Evolutionary conservation across 176 grass and related monocot genomes (phyloP).

Genomic region (Oryza coarctata): DNA sequence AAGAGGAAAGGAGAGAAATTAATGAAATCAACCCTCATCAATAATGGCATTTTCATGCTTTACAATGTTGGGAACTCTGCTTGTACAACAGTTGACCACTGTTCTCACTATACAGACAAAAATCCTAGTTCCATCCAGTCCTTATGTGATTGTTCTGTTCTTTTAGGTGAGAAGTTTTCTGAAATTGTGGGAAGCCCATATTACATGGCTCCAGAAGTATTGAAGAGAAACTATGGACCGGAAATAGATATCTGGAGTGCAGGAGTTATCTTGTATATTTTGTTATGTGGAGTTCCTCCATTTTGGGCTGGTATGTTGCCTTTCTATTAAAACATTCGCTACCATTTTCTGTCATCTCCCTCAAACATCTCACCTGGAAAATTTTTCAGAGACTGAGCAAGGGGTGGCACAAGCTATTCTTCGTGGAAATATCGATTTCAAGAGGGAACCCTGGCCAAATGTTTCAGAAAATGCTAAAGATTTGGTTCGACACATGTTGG

Average conservation of each 20-base stretch:
- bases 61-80: not conserved
- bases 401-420: constrained; percentile 98
- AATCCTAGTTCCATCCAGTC: constrained; percentile 21
- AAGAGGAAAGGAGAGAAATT: not conserved
- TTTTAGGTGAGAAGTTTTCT: constrained; percentile 89
- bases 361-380: constrained; percentile 17
- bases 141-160: constrained; percentile 31
- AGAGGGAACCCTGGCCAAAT: constrained; percentile 94
- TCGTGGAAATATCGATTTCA: constrained; percentile 93
- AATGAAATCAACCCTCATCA: constrained; percentile 1
- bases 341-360: constrained; percentile 12
- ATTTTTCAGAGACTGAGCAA: constrained; percentile 94
- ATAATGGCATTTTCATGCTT: not conserved
- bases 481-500: constrained; percentile 89
- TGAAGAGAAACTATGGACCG: constrained; percentile 95
- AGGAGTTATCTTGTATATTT: constrained; percentile 95
- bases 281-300: constrained; percentile 95
- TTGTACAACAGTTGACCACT: not conserved
- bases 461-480: constrained; percentile 99
- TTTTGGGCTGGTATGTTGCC: constrained; percentile 88
- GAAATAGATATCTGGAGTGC: constrained; percentile 99
- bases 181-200: constrained; percentile 99
- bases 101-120: not conserved
- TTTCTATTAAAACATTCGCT: constrained; percentile 13
- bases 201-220: constrained; percentile 98